Evolutionary conservation across 164 flowering plant genomes (phyloP), one percentile per base, ranked within the genome.

Genomic region (Platanus orientalis): DNA sequence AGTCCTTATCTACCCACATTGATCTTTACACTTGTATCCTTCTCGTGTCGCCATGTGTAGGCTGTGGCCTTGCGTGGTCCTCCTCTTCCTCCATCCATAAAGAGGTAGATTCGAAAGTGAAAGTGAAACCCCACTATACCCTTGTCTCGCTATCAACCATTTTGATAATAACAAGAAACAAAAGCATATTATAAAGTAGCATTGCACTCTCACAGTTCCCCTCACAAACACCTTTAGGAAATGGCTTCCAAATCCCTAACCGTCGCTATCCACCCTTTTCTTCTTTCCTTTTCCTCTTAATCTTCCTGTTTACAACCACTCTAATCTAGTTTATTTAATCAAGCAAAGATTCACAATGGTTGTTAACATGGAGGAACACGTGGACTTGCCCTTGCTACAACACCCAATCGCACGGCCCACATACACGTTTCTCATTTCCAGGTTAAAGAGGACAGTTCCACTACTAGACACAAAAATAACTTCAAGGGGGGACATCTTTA

Each of bases 71-170:
- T 45, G 49, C 19, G 49, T 45, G 49, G 49, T 45, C 49, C 49
- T 14, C 20, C 49, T 19, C 49, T 19, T 23, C 21, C 52, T 27
- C 54, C 30, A 29, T 58, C 52, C 23, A 56, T 28, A 29, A 34
- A 2, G 21, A 25, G n/a, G 64, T 61, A 62, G 73, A 73, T 69
- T 73, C 68, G 67, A 65, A 57, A 65, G 70, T 73, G 73, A 73
- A 73, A 69, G 67, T 65, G 63, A 64, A 60, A 62, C 53, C 69
- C 73, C 67, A 73, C 70, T 65, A 42, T 39, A 47, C 11, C 48
- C 56, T 26, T 39, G 27, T 14, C 17, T 60, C 42, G 17, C 65
- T 67, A 20, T 49, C 52, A 20, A 49, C 7, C 52, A 49, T 20
- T 49, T 21, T 49, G 25, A 49, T 49, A 19, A 2, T 9, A 9